Evolutionary conservation across 305 asterid species (phyloP), one percentile per base, ranked within the genome.

Genomic region (Andrographis paniculata): DNA sequence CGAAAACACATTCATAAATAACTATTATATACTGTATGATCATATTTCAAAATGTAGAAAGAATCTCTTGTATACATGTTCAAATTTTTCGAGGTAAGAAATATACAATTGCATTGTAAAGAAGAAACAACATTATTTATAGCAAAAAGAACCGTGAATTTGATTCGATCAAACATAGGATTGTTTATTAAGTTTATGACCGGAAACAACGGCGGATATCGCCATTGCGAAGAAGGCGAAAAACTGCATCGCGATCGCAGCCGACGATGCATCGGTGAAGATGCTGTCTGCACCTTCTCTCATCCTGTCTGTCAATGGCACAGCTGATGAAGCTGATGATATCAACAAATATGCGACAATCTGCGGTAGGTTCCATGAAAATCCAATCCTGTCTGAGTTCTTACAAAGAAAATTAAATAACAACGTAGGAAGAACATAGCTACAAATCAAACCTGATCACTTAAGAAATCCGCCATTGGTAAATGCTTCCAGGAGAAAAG

Each of bases 271-370:
- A 64, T 88, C 97, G 14, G 95, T 88, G 51, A 88, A 88, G 57
- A 76, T 76, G 70, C 80, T 87, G 51, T 78, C 96, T 11, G 69
- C 55, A 8, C 73, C 83, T 78, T 67, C 74, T 59, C 96, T 68
- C 86, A 78, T 69, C 37, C 53, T 61, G 68, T 84, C 73, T 17
- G 95, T 84, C 68, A 84, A 18, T 2, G 95, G 96, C 28, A 87
- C 78, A 1, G 94, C 94, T 0, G 96, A 64, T 52, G 96, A 87
- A 42, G 92, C 93, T 21, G 92, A 69, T 10, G 96, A 87, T 51
- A 87, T 35, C 66, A 87, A 63, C 61, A 87, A 64, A 75, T 87
- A 87, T 3, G 95, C 87, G 19, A 59, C 24, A 20, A 68, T 35
- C 79, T 73, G 68, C 70, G 24, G n/a, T n/a, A n/a, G n/a, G n/a